Conservation (phyloP, 805 yeast species). For the Ogataea populi-albae region DNA sequence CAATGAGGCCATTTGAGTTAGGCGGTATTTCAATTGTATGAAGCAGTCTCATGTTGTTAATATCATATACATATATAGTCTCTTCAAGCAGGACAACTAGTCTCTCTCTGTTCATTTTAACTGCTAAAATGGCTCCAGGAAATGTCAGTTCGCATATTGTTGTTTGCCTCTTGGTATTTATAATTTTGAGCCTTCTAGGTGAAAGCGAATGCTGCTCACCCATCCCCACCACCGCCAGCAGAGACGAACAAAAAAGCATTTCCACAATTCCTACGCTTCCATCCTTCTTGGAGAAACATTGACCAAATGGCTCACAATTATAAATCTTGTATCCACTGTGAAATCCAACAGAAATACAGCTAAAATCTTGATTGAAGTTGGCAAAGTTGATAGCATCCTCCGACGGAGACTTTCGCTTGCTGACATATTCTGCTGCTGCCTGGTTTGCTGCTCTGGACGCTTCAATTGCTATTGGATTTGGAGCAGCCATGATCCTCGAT, state of each 20-base stretch:
- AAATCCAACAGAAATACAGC: constrained; percentile 73
- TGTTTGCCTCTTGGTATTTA: constrained; percentile 70
- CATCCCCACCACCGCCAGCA: constrained; percentile 79
- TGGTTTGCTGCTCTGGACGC: constrained; percentile 18
- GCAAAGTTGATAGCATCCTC: constrained; percentile 41
- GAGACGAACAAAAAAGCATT: constrained; percentile 85
- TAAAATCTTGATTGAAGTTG: constrained; percentile 84
- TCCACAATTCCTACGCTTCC: constrained; percentile 78
- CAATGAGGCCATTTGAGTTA: constrained; percentile 58
- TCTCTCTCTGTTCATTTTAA: constrained; percentile 79
- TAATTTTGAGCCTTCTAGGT: constrained; percentile 79
- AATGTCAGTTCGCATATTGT: constrained; percentile 87
- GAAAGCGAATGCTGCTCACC: constrained; percentile 73
- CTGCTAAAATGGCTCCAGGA: constrained; percentile 73
- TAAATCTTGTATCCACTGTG: constrained; percentile 66
- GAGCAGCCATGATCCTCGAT: constrained; percentile 18
- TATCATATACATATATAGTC: constrained; percentile 85
- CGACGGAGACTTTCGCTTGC: constrained; percentile 9
- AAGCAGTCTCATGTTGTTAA: constrained; percentile 80
- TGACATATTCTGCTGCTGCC: constrained; percentile 11
- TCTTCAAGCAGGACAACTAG: constrained; percentile 79
- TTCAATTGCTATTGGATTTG: constrained; percentile 22
- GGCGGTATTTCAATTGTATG: constrained; percentile 67
- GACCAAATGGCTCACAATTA: constrained; percentile 83
- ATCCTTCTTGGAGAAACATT: constrained; percentile 50